Evolutionary conservation across 108 stramenopile genomes (phyloP).

Genomic region (Nitzschia inconspicua): DNA sequence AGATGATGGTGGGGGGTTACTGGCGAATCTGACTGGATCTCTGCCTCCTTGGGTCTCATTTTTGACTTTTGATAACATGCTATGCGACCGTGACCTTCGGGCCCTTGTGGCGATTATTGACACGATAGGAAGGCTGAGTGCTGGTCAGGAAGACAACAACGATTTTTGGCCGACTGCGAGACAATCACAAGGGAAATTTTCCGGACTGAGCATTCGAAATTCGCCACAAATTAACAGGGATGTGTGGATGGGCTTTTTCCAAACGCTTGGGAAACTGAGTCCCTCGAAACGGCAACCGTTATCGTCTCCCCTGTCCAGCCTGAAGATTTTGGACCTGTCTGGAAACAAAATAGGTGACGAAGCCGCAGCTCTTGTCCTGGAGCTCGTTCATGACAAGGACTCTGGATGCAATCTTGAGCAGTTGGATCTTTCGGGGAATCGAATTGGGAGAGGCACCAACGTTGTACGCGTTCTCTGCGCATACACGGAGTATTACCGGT

Average conservation of each 20-base stretch:
- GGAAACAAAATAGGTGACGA: slow-evolving; percentile 60
- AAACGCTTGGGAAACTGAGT: slow-evolving; percentile 35
- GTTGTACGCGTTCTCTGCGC: slow-evolving; percentile 32
- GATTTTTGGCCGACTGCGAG: background rate
- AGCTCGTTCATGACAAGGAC: slow-evolving; percentile 39
- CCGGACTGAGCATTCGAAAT: slow-evolving; percentile 43
- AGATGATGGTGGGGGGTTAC: slow-evolving; percentile 43
- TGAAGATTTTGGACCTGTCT: slow-evolving; percentile 52
- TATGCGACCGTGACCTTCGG: slow-evolving; percentile 40
- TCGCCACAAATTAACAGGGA: slow-evolving; percentile 30
- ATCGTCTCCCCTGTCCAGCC: slow-evolving; percentile 29
- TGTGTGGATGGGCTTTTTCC: slow-evolving; percentile 42
- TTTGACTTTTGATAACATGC: slow-evolving; percentile 55
- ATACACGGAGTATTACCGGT: slow-evolving; percentile 43
- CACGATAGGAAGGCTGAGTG: slow-evolving; percentile 49
- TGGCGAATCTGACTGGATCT: slow-evolving; percentile 58
- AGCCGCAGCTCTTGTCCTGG: slow-evolving; percentile 36
- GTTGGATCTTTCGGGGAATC: slow-evolving; percentile 57
- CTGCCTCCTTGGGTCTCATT: slow-evolving; percentile 59
- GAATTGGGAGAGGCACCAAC: slow-evolving; percentile 38
- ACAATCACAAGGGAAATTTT: slow-evolving; percentile 46
- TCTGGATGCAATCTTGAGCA: slow-evolving; percentile 51
- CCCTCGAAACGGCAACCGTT: slow-evolving; percentile 13
- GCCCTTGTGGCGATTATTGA: slow-evolving; percentile 45
- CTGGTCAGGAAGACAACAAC: slow-evolving; percentile 23